Conservation (phyloP, 768 basidiomycete genomes). For the Russula sp. region DNA sequence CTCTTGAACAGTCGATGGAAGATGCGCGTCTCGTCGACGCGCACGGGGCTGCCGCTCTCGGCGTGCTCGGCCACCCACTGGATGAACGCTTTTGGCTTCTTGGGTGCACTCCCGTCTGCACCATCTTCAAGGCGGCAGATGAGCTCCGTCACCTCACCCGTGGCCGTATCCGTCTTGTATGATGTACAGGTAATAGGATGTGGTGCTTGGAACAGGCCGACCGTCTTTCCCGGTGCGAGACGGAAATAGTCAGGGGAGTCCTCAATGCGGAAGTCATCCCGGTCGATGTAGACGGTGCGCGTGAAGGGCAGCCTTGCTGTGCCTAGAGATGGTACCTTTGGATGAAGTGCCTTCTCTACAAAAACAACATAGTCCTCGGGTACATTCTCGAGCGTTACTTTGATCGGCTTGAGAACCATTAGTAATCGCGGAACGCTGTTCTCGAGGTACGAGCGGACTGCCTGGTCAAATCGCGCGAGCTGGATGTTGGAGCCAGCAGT, state of each 20-base stretch:
- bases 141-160: constrained; percentile 73
- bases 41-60: constrained; percentile 72
- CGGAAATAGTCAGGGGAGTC: constrained; percentile 97
- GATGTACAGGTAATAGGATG: constrained; percentile 90
- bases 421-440: constrained; percentile 78
- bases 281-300: constrained; percentile 84
- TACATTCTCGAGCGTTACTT: constrained; percentile 86
- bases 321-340: constrained; percentile 86
- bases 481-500: constrained; percentile 78
- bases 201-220: constrained; percentile 91
- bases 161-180: constrained; percentile 65
- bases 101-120: constrained; percentile 34
- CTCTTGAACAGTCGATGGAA: constrained; percentile 94
- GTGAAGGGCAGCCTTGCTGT: constrained; percentile 78
- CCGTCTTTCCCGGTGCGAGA: constrained; percentile 94
- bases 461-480: constrained; percentile 82
- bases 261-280: constrained; percentile 84
- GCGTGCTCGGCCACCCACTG: constrained; percentile 94
- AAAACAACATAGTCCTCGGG: constrained; percentile 75
- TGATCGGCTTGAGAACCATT: constrained; percentile 87
- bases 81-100: constrained; percentile 90
- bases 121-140: constrained; percentile 71
- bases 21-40: constrained; percentile 81
- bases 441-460: constrained; percentile 85
- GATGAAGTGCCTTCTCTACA: constrained; percentile 89